Evolutionary conservation across 2,329 filamentous ascomycete species (phyloP), one percentile per base, ranked within the genome.

Genomic region (Incumbomyces delicatus): DNA sequence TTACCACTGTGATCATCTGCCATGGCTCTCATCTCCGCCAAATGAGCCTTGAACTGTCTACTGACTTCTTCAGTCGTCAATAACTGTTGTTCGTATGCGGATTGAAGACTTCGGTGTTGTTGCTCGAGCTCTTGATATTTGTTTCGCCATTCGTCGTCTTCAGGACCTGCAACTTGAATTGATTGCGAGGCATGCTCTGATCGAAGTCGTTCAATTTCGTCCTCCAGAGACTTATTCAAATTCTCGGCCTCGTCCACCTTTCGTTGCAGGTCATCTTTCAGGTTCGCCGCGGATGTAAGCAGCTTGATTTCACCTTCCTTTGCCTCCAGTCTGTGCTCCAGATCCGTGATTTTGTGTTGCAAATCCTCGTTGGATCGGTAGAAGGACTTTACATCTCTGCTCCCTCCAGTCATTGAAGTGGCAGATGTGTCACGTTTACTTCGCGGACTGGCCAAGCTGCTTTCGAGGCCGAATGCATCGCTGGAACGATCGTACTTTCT

Each of bases 11-110:
- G 52, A 86, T 81, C 92, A 96, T 98, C 72, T 52, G 86, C 81
- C 92, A 98, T 98, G 36, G 78, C 72, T 52, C 86, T 81, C 90
- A 98, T 98, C 65, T 98, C 92, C 51, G 78, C 75, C 36, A 98
- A 67, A 61, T 90, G 95, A 41, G 81, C 77, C 47, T 86, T 81
- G 0, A 89, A 88, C 66, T 95, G 87, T 46, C 77, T 78, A 18
- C 86, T 80, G 29, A 95, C 92, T 58, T 95, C 85, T 51, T 94
- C 84, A 0, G 88, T 94, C 2, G 92, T 77, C 48, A 83, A 53
- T 36, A 32, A 34, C 17, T 41, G 42, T 34, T 39, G 35, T 11
- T 46, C 32, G 20, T 41, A 41, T 18, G 30, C 4, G 17, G 42
- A 29, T 46, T 36, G 29, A 18, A 37, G 32, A 30, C 22, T 37